Conservation (phyloP, 306 rosid species). For the Biancaea sappan region DNA sequence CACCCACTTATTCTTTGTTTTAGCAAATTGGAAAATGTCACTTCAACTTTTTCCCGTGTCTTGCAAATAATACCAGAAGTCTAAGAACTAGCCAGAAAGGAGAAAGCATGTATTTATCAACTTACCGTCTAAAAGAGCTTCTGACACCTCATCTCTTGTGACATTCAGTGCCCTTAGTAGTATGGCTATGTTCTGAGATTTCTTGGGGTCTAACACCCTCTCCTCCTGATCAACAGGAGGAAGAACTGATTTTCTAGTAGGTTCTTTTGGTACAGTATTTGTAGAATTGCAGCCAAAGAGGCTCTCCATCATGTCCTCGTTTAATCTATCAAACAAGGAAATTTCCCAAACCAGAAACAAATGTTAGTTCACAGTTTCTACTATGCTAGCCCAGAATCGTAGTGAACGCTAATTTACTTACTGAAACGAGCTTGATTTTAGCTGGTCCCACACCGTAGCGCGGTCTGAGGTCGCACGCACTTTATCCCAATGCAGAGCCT, state of each 20-base stretch:
- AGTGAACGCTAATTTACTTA: slow-evolving; percentile 42
- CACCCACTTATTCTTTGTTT: not conserved
- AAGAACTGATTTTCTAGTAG: slow-evolving; percentile 63
- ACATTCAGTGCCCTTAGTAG: slow-evolving; percentile 92
- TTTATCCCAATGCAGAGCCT: slow-evolving; percentile 99
- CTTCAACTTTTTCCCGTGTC: not conserved
- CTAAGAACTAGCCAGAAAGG: slow-evolving; percentile 8
- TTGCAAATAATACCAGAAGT: slow-evolving; percentile 1
- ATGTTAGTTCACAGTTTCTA: not conserved
- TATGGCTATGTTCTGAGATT: slow-evolving; percentile 95
- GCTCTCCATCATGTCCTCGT: slow-evolving; percentile 98
- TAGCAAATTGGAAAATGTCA: slow-evolving; percentile 5
- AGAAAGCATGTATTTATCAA: slow-evolving; percentile 19
- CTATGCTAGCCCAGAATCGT: not conserved
- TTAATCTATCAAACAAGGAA: slow-evolving; percentile 55
- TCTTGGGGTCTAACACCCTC: slow-evolving; percentile 90
- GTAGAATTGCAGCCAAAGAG: slow-evolving; percentile 75
- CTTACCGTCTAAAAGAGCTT: slow-evolving; percentile 92
- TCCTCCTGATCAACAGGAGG: slow-evolving; percentile 74
- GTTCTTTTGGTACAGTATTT: slow-evolving; percentile 61
- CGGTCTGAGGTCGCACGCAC: slow-evolving; percentile 92
- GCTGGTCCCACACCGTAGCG: slow-evolving; percentile 98
- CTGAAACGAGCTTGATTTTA: slow-evolving; percentile 97
- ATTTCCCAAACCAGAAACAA: slow-evolving; percentile 16
- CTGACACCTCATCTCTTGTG: slow-evolving; percentile 88